Evolutionary conservation across 2,329 filamentous ascomycete genomes (phyloP), one percentile per base, ranked within the genome.

Genomic region (Ascocoryne sarcoides): DNA sequence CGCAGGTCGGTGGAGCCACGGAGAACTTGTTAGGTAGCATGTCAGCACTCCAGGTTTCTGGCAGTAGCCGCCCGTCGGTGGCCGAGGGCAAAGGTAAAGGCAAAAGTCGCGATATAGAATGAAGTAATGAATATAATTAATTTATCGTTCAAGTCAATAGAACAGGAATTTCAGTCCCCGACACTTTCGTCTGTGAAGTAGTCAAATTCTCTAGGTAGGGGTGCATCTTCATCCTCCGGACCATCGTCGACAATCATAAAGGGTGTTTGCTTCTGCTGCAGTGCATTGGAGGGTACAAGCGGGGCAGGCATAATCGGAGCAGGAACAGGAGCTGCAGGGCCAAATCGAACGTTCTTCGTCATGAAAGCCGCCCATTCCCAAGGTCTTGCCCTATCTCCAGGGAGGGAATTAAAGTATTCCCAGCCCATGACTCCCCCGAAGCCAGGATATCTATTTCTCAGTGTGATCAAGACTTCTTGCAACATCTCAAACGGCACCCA

Each of bases 401-500:
- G 83, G 43, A 79, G 60, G 40, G 81, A 76, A 65, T 94, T 93
- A 65, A 90, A 95, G 60, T 92, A 95, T 65, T 95, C 89, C 89
- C 89, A 95, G 2, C 87, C 87, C 79, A 92, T 92, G 5, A 95
- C 79, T 1, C 89, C 89, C 1, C 88, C 89, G 59, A 95, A 92
- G 1, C 66, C 65, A 1, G 75, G 73, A 37, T 84, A 84, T 43
- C 69, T 69, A 26, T 73, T 65, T 26, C 71, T 64, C 48, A 88
- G 57, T 30, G 67, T 57, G 20, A 68, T 67, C 32, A 87, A 59
- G 15, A 82, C 75, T 14, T 67, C 64, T 9, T 69, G 68, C 17
- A 85, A 62, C 10, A 68, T 60, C 33, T 73, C 68, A 42, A 76
- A 71, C 1, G 73, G 68, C 1, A 89, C 76, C 58, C 69, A 83